Evolutionary conservation across 768 basidiomycete species (phyloP), one percentile per base, ranked within the genome.

Genomic region (Leccinellum rugosiceps): DNA sequence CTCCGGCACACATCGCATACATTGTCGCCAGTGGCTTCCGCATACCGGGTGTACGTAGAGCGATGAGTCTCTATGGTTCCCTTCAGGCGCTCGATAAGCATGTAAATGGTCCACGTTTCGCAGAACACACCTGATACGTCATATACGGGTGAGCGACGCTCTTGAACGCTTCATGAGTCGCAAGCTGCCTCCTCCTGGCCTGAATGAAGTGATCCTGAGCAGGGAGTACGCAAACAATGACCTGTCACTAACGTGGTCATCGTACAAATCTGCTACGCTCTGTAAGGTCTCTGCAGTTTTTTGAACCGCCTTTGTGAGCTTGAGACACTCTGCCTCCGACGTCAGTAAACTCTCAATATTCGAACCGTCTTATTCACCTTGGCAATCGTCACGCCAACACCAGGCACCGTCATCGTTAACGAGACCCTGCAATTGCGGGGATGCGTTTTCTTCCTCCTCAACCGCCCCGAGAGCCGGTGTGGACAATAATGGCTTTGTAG

Each of bases 381-480:
- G 72, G 67, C 92, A 93, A 3, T 78, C 79, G 53, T 94, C 90
- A 25, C 85, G 79, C 91, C 92, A 95, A 69, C 91, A 92, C 89
- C 92, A 90, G 3, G 89, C 91, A 1, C 89, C 87, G 25, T 89
- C 82, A 9, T 77, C 76, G 60, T 92, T 93, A 53, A 84, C 64
- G 50, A 87, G 65, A 0, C 88, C 87, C 56, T 78, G 83, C n/a
- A 68, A 68, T 54, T 78, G 78, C 35, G 70, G 63, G 21, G 65
- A 66, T 4, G 72, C 60, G 14, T 73, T 72, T 52, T 72, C 71
- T 50, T 83, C 81, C 34, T 84, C 81, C 43, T 81, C 78, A 1
- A 76, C 77, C 2, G 78, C 74, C 6, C 79, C 82, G 25, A 77
- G 68, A 21, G 76, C 74, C 9, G 81, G 76, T 5, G 78, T 70